Base-by-base conservation (phyloP, 129 eudicot genomes). In the Ambrosia artemisiifolia region DNA sequence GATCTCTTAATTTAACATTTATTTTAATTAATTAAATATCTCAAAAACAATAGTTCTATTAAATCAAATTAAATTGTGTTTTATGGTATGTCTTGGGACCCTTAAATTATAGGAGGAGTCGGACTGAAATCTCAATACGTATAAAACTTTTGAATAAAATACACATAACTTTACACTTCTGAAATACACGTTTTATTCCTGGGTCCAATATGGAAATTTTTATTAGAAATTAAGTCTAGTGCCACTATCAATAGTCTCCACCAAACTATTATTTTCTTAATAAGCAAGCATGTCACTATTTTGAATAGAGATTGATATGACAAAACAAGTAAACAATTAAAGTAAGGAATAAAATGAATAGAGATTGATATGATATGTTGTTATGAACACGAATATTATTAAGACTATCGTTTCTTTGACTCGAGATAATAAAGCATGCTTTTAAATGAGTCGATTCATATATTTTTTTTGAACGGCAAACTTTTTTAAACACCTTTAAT, bases 151-250 rank as follows among this genome's bases (percentile, higher is more conserved):
- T 1, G 1, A 24, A 24, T 24, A 24, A 24, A 24, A 24, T n/a
- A n/a, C n/a, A n/a, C n/a, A n/a, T n/a, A n/a, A n/a, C n/a, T n/a
- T n/a, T n/a, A n/a, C n/a, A n/a, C n/a, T n/a, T n/a, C n/a, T n/a
- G n/a, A n/a, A n/a, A n/a, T n/a, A n/a, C 47, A 33, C 69, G 16
- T 60, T 18, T 61, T 7, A 34, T 54, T 36, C 20, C 54, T 64
- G 35, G 50, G 36, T n/a, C 69, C 67, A 38, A 43, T 18, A 28
- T 30, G 18, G 46, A 53, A 34, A 65, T 67, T 75, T 54, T 66
- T 53, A 44, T 54, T 51, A 38, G 79, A 12, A 73, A 6, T 49
- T 11, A 59, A 75, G 73, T 75, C 10, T 65, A 38, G 7, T 51
- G 35, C 46, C 71, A 74, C 71, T 47, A 19, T 5, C 11, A 63